Percentiles rank a stretch among this genome's conserved stretches.
Evolutionary conservation across 176 grass and related monocot genomes (phyloP).

Genomic region (Rhynchospora tenuis): DNA sequence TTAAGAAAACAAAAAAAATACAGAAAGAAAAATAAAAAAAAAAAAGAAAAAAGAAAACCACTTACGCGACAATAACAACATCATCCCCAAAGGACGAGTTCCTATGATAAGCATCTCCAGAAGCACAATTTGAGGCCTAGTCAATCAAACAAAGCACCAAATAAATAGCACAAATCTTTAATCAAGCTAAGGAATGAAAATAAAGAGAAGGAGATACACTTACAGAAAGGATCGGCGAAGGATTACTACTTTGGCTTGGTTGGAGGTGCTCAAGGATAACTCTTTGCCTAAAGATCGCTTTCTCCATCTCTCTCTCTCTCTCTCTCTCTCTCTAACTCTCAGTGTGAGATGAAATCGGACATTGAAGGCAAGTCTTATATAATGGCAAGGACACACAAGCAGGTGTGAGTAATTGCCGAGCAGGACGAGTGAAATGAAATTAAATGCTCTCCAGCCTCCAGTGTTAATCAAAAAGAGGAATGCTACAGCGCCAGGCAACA

Average conservation of each 20-base stretch:
- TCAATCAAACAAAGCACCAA: neutral
- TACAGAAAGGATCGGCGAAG: conserved; percentile 30
- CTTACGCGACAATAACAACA: conserved; percentile 97
- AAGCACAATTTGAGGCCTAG: conserved; percentile 61
- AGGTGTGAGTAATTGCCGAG: neutral
- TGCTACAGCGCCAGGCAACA: too few species aligned
- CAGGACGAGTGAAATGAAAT: neutral
- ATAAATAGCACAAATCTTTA: conserved; percentile 19
- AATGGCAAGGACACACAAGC: neutral
- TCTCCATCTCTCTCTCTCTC: conserved; percentile 75
- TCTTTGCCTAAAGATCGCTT: conserved; percentile 72
- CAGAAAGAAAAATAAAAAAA: neutral
- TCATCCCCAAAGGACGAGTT: conserved; percentile 62
- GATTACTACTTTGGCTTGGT: conserved; percentile 19
- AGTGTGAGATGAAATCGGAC: neutral
- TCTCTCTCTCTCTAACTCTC: neutral
- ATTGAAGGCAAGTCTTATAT: neutral
- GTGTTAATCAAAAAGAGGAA: too few species aligned
- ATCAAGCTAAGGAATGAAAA: neutral
- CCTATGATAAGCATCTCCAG: conserved; percentile 54
- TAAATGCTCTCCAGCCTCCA: neutral
- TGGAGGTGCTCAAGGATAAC: conserved; percentile 69
- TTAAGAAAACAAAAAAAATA: neutral
- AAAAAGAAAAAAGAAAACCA: neutral
- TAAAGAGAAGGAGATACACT: neutral